Base-by-base conservation (phyloP, 2,329 filamentous ascomycete genomes). In the Purpureocillium lavendulum region DNA sequence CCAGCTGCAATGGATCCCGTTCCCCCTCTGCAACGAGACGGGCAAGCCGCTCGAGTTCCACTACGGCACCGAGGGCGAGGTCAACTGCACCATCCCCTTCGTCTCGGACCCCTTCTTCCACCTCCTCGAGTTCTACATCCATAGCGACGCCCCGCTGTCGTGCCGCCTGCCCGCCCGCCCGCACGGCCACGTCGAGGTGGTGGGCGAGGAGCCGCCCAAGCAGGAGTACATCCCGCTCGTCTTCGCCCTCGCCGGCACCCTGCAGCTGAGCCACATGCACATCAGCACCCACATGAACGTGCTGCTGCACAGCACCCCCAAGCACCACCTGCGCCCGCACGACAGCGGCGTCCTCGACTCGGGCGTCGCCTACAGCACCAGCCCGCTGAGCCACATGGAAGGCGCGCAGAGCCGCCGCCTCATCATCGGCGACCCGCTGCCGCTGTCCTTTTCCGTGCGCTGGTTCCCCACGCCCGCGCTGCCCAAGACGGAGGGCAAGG, bases 41-140 rank as follows among this genome's bases (percentile, higher is more conserved):
- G 72, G 72, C 33, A 74, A 77, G 36, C 82, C 89, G 1, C 80
- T 98, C 52, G 80, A 92, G 54, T 82, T 98, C 59, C 75, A 78
- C 60, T 97, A 95, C 67, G 89, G 89, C 59, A 65, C 84, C 49
- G 86, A 90, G 58, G 67, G 65, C 64, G 88, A 94, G 58, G 65
- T 87, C 50, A 90, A 90, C 67, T 92, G 86, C 70, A 92, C 86
- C 40, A 80, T 92, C 52, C 70, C 82, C 56, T 75, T 85, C 64
- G 72, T 90, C 52, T 73, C 75, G 53, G 86, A 90, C 58, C 76
- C 83, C 31, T 83, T 89, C 71, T 92, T 87, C 71, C 86, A 92
- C 64, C 75, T 90, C 38, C 82, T 90, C 67, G 86, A 97, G 67
- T 97, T 96, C 73, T 97, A 97, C 73, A 82, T 97, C 60, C 92